phyloP scores from a whole-genome alignment of 179 eudicot species.

The Heliamphora ciliata region DNA sequence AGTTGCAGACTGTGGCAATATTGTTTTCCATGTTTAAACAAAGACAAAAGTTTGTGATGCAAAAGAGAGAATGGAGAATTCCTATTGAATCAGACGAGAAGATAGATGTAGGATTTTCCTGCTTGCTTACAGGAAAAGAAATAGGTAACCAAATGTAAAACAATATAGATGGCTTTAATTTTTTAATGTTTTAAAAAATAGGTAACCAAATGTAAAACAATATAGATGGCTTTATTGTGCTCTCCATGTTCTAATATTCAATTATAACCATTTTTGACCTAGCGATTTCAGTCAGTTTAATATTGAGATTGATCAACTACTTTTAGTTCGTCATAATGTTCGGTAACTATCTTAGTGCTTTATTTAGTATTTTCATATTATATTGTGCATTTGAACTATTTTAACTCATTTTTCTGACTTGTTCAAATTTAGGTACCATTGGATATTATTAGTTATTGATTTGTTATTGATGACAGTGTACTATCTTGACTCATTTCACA shows the following conservation, averaged over 20 bases:
- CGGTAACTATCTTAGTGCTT: too few relatives aligned
- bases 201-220: constrained; percentile 28
- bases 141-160: constrained; percentile 31
- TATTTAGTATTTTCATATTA: too few relatives aligned
- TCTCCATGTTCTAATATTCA: background rate
- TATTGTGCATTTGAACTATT: too few relatives aligned
- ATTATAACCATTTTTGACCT: background rate
- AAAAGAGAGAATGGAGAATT: constrained; percentile 42
- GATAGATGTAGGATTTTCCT: constrained; percentile 52
- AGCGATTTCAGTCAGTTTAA: background rate
- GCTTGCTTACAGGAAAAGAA: constrained; percentile 51
- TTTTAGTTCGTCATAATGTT: too few relatives aligned
- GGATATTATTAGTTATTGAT: too few relatives aligned
- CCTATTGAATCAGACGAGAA: constrained; percentile 63
- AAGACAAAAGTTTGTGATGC: constrained; percentile 22
- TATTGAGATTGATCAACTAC: background rate
- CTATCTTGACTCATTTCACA: too few relatives aligned
- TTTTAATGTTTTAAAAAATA: constrained; percentile 4
- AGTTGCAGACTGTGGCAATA: background rate
- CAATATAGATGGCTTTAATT: background rate
- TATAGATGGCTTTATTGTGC: background rate
- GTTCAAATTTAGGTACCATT: too few relatives aligned
- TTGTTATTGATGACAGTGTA: too few relatives aligned
- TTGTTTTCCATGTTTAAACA: constrained; percentile 18
- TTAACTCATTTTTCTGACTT: too few relatives aligned